Evolutionary conservation across 164 flowering plant species (phyloP), one percentile per base, ranked within the genome.

Genomic region (Cinnamomum chago): DNA sequence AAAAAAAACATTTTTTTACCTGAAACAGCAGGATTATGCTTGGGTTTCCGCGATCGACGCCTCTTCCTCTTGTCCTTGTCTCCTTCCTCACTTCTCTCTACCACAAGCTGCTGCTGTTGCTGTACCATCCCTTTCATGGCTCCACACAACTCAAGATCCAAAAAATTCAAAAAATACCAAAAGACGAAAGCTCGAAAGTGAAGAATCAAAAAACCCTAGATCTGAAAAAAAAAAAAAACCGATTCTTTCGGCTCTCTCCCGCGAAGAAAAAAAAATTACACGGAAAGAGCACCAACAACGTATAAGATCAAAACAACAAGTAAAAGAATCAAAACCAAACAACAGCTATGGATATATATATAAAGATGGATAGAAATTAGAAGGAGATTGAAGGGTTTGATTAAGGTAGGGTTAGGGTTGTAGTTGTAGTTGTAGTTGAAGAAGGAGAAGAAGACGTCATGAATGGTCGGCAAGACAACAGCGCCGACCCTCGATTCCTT

Each of bases 41-140:
- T 91, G 51, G 89, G 72, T 58, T 89, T 88, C 18, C 94, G 90
- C 81, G 87, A 64, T 30, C 96, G 87, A 58, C 95, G 92, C 82
- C 81, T 90, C 82, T 85, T 90, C 86, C 82, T 89, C 92, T 76
- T 76, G 25, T 68, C 93, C 75, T 81, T 89, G 40, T 83, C 87
- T 12, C 75, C 82, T 66, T 84, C 89, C 60, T 79, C 92, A 5
- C 70, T 67, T 71, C 76, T 79, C 70, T 84, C 86, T 25, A 80
- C 81, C 15, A 76, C 82, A 22, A 81, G 58, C 62, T 58, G 62
- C 62, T 58, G 62, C 20, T 23, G 72, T 68, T 64, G 66, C 33
- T 28, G 71, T 11, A 77, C 81, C 23, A 78, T 65, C 27, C 66
- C 77, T 50, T 77, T 85, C 92, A 82, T 88, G 23, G 71, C 67